Evolutionary conservation across 305 asterid genomes (phyloP).

Genomic region (Coffea humblotiana): DNA sequence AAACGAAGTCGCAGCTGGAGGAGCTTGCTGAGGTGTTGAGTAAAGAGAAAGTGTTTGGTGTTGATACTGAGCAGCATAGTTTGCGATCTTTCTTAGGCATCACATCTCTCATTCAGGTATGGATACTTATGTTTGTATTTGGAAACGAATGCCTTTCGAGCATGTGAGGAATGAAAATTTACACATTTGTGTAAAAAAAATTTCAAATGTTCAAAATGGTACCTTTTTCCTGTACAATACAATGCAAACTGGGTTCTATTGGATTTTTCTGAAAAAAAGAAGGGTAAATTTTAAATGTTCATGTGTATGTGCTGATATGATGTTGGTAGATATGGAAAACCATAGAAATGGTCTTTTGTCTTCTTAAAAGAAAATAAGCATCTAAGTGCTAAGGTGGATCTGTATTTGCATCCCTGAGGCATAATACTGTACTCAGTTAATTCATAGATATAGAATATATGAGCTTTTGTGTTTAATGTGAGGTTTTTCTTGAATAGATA

Average conservation of each 20-base stretch:
- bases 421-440: background rate
- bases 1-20: constrained; percentile 47
- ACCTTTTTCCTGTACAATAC: background rate
- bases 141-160: no score
- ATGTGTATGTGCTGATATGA: background rate
- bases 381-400: background rate
- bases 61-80: constrained; percentile 95
- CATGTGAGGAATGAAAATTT: no score
- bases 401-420: background rate
- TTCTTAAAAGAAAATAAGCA: background rate
- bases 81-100: constrained; percentile 86
- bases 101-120: constrained; percentile 96
- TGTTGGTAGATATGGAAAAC: background rate
- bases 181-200: no score
- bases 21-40: constrained; percentile 66
- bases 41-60: constrained; percentile 68
- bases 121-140: background rate
- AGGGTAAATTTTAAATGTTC: background rate
- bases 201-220: background rate
- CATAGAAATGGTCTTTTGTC: background rate
- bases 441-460: no score
- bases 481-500: constrained; percentile 38
- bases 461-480: background rate
- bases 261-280: no score
- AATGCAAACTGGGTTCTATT: no score